phyloP scores from a whole-genome alignment of 164 flowering plant species.

The Liquidambar formosana region DNA sequence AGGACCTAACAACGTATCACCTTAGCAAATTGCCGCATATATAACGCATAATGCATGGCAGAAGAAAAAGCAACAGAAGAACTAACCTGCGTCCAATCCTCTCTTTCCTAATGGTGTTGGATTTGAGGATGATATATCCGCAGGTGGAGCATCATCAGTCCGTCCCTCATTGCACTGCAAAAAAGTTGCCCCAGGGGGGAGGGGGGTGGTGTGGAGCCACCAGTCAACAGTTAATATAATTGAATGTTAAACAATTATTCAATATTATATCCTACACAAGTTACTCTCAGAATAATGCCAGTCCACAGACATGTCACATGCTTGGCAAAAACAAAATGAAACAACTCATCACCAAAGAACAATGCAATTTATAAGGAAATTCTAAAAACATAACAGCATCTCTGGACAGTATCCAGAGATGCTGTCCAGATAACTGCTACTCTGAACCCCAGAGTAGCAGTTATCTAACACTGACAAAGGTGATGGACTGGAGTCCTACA shows the following conservation, averaged over 20 bases:
- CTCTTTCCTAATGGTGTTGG: conserved; percentile 57
- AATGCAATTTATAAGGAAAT: not conserved
- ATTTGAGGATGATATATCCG: conserved; percentile 70
- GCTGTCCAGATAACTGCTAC: no score
- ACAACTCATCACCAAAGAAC: not conserved
- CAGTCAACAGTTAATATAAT: not conserved
- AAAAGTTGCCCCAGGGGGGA: conserved; percentile 2
- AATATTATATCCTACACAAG: no score
- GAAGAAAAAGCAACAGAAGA: conserved; percentile 6
- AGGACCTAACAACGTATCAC: conserved; percentile 58
- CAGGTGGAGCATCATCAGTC: conserved; percentile 90
- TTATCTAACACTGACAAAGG: not conserved
- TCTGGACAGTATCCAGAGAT: not conserved
- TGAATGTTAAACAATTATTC: no score
- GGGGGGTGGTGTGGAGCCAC: no score
- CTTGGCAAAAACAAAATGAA: no score
- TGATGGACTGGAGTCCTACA: not conserved
- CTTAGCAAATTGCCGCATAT: not conserved
- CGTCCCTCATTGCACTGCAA: conserved; percentile 85
- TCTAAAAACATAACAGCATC: not conserved
- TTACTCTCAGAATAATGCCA: not conserved
- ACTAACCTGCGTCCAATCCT: conserved; percentile 83
- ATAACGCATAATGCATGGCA: not conserved
- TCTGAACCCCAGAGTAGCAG: no score
- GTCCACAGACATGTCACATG: not conserved